Evolutionary conservation across 805 yeast genomes (phyloP).

Genomic region (Yamadazyma takamatsuzukensis): DNA sequence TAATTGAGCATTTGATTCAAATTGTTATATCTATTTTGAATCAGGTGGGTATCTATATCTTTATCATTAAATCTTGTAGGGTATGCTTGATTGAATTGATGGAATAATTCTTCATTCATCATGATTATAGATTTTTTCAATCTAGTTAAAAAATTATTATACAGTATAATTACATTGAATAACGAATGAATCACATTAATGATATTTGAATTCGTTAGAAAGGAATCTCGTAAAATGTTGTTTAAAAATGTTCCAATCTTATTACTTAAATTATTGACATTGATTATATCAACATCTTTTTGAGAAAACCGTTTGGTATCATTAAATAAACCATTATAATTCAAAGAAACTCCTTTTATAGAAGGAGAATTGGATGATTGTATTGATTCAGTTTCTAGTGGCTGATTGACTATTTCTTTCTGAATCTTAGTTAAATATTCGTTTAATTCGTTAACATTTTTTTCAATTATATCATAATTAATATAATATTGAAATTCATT

Average conservation of each 20-base stretch:
- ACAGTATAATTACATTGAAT: slow-evolving; percentile 46
- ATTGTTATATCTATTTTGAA: slow-evolving; percentile 36
- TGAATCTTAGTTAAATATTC: slow-evolving; percentile 12
- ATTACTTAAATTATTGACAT: slow-evolving; percentile 15
- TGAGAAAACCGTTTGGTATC: slow-evolving; percentile 6
- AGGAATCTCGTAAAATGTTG: slow-evolving; percentile 60
- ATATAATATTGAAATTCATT: slow-evolving; percentile 54
- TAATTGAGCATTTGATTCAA: slow-evolving; percentile 39
- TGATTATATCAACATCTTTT: slow-evolving; percentile 7
- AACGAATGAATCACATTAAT: slow-evolving; percentile 44
- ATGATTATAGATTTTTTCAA: slow-evolving; percentile 52
- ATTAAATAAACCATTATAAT: slow-evolving; percentile 19
- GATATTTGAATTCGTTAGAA: slow-evolving; percentile 57
- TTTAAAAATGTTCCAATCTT: slow-evolving; percentile 54
- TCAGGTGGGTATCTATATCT: slow-evolving; percentile 36
- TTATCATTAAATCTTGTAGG: slow-evolving; percentile 37
- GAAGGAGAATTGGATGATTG: slow-evolving; percentile 4
- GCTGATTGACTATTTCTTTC: slow-evolving; percentile 3
- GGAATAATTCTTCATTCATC: slow-evolving; percentile 45
- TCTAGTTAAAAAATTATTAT: slow-evolving; percentile 47
- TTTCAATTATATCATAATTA: slow-evolving; percentile 56
- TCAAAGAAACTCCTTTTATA: slow-evolving; percentile 5
- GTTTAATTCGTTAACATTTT: slow-evolving; percentile 46
- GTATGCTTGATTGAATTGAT: slow-evolving; percentile 26
- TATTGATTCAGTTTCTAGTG: slow-evolving; percentile 1